Evolutionary conservation across 441 rosid genomes (phyloP), one percentile per base, ranked within the genome.

Genomic region (Sinapis alba): DNA sequence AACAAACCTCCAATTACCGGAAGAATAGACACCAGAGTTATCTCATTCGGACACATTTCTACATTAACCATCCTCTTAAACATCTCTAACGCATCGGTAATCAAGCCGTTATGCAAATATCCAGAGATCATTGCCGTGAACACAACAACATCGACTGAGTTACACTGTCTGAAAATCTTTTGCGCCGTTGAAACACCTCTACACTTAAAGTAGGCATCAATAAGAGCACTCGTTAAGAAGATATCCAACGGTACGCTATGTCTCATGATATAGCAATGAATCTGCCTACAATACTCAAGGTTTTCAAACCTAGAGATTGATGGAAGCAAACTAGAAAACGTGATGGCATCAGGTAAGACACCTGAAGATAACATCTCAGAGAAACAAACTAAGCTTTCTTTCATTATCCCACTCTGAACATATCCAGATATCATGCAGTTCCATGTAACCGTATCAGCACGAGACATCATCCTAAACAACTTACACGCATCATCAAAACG

Each of bases 101-200:
- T 38, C 84, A 85, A 83, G 27, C 90, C 82, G 63, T 93, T 93
- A 47, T 88, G 90, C 84, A 88, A 90, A 77, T 76, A 91, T 4
- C 98, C 97, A 7, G 97, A 91, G 78, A 93, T 86, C 93, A 93
- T 87, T 6, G 94, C 80, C 0, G 96, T 89, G 70, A 79, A 82
- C 24, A 88, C 69, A 19, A 84, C 97, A 63, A 89, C 71, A 57
- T 93, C 98, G 34, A 72, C 54, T 45, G 50, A 59, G 13, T 71
- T 75, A 66, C 85, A 84, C 75, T 70, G 80, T 26, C 68, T 73
- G 71, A 91, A 93, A 41, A 86, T 75, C n/a, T 75, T 76, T 59
- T 47, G 41, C 24, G 96, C 92, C 88, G 79, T 80, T 6, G 77
- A 65, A 66, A 85, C 90, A 69, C 82, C 80, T 73, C 86, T 83